Evolutionary conservation across 2,329 filamentous ascomycete species (phyloP).

Genomic region (Ceratocystis variospora): DNA sequence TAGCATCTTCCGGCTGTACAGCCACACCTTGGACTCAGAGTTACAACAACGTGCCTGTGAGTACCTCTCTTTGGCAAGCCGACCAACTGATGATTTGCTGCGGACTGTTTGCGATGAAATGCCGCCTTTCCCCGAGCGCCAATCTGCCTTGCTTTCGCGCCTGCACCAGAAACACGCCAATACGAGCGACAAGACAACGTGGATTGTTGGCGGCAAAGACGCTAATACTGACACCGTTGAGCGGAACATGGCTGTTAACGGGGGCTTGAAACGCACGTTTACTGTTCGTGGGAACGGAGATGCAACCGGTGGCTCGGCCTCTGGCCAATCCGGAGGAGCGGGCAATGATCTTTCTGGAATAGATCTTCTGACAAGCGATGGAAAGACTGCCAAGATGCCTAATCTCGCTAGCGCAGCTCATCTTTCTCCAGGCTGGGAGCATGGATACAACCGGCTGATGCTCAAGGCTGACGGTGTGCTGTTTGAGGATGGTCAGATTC

Average conservation of each 20-base stretch:
- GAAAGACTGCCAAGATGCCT: constrained; percentile 49
- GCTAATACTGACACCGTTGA: constrained; percentile 73
- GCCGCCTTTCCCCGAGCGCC: constrained; percentile 91
- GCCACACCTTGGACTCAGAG: constrained; percentile 87
- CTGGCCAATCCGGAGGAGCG: constrained; percentile 24
- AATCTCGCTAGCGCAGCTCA: constrained; percentile 89
- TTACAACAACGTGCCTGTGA: constrained; percentile 94
- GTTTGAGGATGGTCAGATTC: constrained; percentile 89
- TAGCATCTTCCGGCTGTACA: constrained; percentile 81
- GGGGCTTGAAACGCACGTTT: constrained; percentile 75
- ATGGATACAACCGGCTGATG: constrained; percentile 72
- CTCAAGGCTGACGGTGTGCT: constrained; percentile 72
- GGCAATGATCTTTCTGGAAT: constrained; percentile 59
- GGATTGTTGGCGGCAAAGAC: constrained; percentile 94
- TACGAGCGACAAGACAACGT: constrained; percentile 88
- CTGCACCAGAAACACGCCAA: constrained; percentile 89
- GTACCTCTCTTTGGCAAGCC: constrained; percentile 71
- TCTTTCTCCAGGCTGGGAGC: constrained; percentile 86
- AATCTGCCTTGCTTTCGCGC: constrained; percentile 80
- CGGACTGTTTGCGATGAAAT: constrained; percentile 95
- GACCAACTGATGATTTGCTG: constrained; percentile 80
- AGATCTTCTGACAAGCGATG: constrained; percentile 53
- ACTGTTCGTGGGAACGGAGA: constrained; percentile 46
- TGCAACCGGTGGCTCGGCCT: constrained; percentile 24
- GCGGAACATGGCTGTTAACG: constrained; percentile 65